Evolutionary conservation across 2,329 filamentous ascomycete species (phyloP), one percentile per base, ranked within the genome.

Genomic region (Calonectria pseudoreteaudii): DNA sequence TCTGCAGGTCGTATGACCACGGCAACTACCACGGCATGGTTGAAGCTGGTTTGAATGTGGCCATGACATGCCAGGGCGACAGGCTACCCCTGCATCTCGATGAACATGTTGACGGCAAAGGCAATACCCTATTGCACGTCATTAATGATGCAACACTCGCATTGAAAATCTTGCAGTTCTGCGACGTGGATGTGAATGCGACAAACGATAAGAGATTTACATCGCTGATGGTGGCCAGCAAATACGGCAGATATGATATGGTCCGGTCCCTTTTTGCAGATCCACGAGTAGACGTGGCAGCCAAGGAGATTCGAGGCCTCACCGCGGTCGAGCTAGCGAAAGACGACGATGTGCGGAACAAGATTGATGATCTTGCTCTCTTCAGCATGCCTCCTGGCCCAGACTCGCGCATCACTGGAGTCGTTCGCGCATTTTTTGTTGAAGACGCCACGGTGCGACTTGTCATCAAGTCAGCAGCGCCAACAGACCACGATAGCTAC

Each of bases 291-390:
- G 97, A 99, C 82, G 86, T 96, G 18, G 92, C 93, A 52, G 92
- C 96, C 36, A 94, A 94, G 83, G 97, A 99, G 83, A 86, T 94
- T 20, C 91, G 97, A 73, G 97, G 97, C 0, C 88, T 99, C 79
- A 98, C 96, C 10, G 97, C 97, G 10, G 95, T 98, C 9, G 97
- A 99, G 84, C 89, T 99, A 60, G 97, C 97, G 65, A 99, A 99
- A 83, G 97, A 99, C 80, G 97, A 99, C 82, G 97, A 99, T 78
- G 94, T 99, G 31, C 92, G 97, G 49, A 99, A 98, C 85, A 93
- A 95, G 79, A 98, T 99, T 76, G 97, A 99, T 82, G 97, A 99
- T 83, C 88, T 99, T 75, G 93, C 96, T 1, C 86, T 99, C 13
- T 93, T 99, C 76, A 94, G 94, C 26, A 92, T 93, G 82, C 88